phyloP scores from a whole-genome alignment of 2,329 filamentous ascomycete species.

The Xylaria digitata region DNA sequence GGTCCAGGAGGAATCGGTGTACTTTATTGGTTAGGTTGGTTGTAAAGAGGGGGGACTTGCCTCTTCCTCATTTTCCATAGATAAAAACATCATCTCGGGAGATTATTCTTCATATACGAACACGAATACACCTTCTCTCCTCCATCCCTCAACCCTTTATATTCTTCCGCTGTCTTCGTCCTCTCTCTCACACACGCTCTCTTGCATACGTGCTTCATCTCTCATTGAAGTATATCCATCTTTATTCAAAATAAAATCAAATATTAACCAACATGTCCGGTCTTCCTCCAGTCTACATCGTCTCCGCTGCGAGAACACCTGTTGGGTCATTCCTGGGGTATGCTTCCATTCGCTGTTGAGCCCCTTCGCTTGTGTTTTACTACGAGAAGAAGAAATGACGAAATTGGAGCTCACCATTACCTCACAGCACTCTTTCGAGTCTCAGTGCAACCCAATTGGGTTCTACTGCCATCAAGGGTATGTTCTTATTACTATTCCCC shows the following conservation, averaged over 20 bases:
- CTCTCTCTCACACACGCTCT: neutral
- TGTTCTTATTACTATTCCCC: conserved; percentile 39
- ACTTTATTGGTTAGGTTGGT: conserved; percentile 10
- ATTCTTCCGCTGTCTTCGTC: neutral
- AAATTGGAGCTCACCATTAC: conserved; percentile 37
- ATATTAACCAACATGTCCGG: conserved; percentile 73
- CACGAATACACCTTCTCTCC: neutral
- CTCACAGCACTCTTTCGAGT: conserved; percentile 82
- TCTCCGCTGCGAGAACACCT: conserved; percentile 89
- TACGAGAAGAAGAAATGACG: neutral
- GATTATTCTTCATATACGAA: neutral
- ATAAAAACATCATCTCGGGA: conserved; percentile 23
- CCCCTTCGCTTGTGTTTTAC: conserved; percentile 3
- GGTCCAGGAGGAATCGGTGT: conserved; percentile 15
- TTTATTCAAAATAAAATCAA: conserved; percentile 4
- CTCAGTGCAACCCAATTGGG: conserved; percentile 88
- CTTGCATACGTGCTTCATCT: neutral
- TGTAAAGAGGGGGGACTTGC: conserved; percentile 10
- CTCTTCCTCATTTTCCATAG: conserved; percentile 6
- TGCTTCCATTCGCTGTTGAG: conserved; percentile 43
- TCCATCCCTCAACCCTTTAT: neutral
- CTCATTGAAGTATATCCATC: neutral
- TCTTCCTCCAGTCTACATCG: conserved; percentile 92
- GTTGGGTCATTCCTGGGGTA: conserved; percentile 95
- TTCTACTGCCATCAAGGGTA: conserved; percentile 92